These are phyloP conservation scores for Fusarium dimerum DNA, from an alignment of 2,329 filamentous ascomycete species.

Conservation along the genomic window DNA sequence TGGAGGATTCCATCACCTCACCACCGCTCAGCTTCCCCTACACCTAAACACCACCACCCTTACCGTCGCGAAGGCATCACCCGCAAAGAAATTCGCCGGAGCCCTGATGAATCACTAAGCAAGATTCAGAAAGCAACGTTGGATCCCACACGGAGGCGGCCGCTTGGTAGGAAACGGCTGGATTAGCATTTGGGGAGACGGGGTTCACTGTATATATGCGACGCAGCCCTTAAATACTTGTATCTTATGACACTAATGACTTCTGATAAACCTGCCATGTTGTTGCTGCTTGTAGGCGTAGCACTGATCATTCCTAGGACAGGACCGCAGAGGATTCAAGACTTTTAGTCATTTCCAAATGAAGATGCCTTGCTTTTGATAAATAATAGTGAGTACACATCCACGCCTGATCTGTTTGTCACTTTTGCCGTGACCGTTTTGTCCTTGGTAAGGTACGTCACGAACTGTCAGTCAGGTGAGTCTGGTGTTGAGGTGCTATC, in stretches of 20 bases:
- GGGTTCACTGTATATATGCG: constrained; percentile 42
- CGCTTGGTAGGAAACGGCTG: constrained; percentile 42
- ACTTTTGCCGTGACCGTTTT: constrained; percentile 21
- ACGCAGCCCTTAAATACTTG: constrained; percentile 40
- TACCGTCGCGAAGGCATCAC: constrained; percentile 28
- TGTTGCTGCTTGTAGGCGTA: constrained; percentile 1
- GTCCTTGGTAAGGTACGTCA: constrained; percentile 21
- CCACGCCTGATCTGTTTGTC: constrained; percentile 28
- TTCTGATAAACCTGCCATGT: constrained; percentile 13
- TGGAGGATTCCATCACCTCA: constrained; percentile 37
- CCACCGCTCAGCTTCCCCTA: constrained; percentile 36
- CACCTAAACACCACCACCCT: constrained; percentile 36
- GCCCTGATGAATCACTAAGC: constrained; percentile 47
- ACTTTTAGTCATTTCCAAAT: constrained; percentile 24
- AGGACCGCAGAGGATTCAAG: constrained; percentile 9
- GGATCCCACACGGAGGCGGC: constrained; percentile 43
- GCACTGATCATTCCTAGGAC: not conserved
- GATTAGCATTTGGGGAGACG: constrained; percentile 39
- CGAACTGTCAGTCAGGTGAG: constrained; percentile 28
- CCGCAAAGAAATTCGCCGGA: constrained; percentile 40
- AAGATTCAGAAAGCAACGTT: constrained; percentile 50
- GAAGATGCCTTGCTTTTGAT: constrained; percentile 24
- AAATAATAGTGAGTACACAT: constrained; percentile 21
- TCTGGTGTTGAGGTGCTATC: constrained; percentile 29
- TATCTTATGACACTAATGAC: constrained; percentile 39